Evolutionary conservation across 108 stramenopile species (phyloP), one percentile per base, ranked within the genome.

Genomic region (Nannochloropsis granulata): DNA sequence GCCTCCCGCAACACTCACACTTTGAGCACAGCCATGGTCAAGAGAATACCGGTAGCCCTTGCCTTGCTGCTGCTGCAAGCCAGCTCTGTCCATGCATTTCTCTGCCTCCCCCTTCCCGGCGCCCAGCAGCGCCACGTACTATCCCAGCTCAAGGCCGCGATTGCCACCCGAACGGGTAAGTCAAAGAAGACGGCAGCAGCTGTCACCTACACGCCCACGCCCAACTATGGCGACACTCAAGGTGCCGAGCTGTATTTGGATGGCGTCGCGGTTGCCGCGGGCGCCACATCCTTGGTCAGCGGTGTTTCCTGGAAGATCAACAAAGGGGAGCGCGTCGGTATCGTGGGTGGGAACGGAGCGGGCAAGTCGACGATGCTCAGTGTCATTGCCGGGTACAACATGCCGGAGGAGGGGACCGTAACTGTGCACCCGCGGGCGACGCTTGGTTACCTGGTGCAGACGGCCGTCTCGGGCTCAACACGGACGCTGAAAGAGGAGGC

Each of bases 401-500:
- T 81, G 80, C 26, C 80, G 24, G 25, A 81, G 25, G 25, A 25
- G 26, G 34, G 25, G 5, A 81, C 23, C 5, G 24, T 25, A 12
- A 34, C 23, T 9, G 34, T 81, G 34, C 34, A 42, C 24, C 25
- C 26, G 26, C 80, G 80, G 19, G 80, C 34, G 2, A 42, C 80
- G 14, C 24, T 81, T 3, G 86, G 86, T 24, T 85, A 85, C 82
- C 44, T 88, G 80, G 88, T 93, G 93, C 90, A 92, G 46, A 93
- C 92, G 43, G 95, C 95, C 24, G 96, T 97, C 2, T 88, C 90
- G 25, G 96, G 96, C 44, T 94, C 94, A 19, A 94, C 89, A 13
- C 90, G 89, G 25, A 95, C 95, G 13, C 92, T 97, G 9, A 91
- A 86, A 82, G 94, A 97, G 82, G 96, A 97, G 89, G 95, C 95